A percentile compares a stretch with the other conserved stretches of the same genome.
phyloP scores from a whole-genome alignment of 1,284 basidiomycete species.

The Athelia sp. region DNA sequence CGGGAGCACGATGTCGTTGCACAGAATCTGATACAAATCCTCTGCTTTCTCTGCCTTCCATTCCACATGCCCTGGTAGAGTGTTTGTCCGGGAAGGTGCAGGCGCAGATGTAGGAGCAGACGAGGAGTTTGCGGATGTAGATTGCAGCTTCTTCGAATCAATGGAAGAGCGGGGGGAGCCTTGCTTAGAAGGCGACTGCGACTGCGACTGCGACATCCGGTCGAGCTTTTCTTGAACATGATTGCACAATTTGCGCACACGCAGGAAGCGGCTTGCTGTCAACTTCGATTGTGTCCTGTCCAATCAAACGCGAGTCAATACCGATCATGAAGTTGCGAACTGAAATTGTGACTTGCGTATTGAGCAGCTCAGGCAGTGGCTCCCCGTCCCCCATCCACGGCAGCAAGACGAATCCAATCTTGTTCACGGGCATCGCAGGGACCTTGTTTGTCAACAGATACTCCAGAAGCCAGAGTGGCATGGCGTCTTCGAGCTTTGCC shows the following conservation, averaged over 20 bases:
- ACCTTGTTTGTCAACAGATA: slow-evolving; percentile 74
- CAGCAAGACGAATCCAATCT: slow-evolving; percentile 85
- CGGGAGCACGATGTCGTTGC: slow-evolving; percentile 77
- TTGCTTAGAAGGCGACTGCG: slow-evolving; percentile 20
- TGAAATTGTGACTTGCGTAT: slow-evolving; percentile 48
- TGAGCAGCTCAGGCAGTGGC: slow-evolving; percentile 69
- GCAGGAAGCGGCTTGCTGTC: slow-evolving; percentile 81
- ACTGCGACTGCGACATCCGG: slow-evolving; percentile 30
- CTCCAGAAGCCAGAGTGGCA: slow-evolving; percentile 89
- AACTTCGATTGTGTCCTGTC: slow-evolving; percentile 78
- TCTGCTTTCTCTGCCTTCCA: slow-evolving; percentile 41
- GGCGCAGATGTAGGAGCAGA: slow-evolving; percentile 4
- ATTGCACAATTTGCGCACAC: slow-evolving; percentile 77
- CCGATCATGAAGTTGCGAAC: slow-evolving; percentile 9
- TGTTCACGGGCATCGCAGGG: slow-evolving; percentile 45
- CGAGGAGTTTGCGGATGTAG: slow-evolving; percentile 9
- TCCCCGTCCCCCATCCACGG: slow-evolving; percentile 66
- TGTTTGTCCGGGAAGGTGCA: no score
- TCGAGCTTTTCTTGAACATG: slow-evolving; percentile 93
- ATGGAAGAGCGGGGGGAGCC: slow-evolving; percentile 43
- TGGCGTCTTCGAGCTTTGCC: slow-evolving; percentile 65
- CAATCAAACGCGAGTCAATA: slow-evolving; percentile 10
- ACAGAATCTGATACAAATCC: slow-evolving; percentile 83
- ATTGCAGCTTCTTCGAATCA: slow-evolving; percentile 20
- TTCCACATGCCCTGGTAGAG: no score